Base-by-base conservation (phyloP, 352 stramenopile genomes). In the Phytophthora niederhauseri region DNA sequence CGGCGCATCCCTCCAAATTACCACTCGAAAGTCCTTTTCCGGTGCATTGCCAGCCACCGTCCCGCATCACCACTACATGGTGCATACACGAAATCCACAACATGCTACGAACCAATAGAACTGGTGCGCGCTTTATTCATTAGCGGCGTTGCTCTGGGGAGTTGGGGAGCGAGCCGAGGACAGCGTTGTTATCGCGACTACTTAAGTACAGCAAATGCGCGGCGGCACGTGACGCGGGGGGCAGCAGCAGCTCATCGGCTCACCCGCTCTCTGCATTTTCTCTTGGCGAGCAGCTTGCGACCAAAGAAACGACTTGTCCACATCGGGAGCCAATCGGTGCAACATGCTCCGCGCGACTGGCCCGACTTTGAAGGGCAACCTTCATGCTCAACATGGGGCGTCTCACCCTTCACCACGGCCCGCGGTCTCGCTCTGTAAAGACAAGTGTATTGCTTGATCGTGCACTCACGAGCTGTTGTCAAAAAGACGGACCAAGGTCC, bases 401-500 rank as follows among this genome's bases (percentile, higher is more conserved):
- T 66, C 57, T 51, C 57, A 70, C 61, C 45, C 30, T 55, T 64
- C 12, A 43, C 60, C 12, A 43, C 36, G 36, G 12, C 41, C 43
- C 28, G 7, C 8, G 4, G 52, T 48, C 52, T 59, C 12, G 22
- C 9, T 43, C 50, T 34, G 57, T 71, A 67, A 70, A 73, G 49
- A 68, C 58, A 58, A 73, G 50, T 58, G 53, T 46, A 54, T 64
- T 28, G 24, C 36, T 50, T 70, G 63, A 51, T 62, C 57, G 41
- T 60, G 56, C 28, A 50, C 36, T 41, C 50, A 56, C 50, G 61
- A 70, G 26, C 49, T 56, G 36, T 24, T 58, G 58, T 34, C 65
- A 68, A 58, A 68, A 58, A 72, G 65, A 41, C 65, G 43, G 65
- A 63, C 65, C 51, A 54, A 58, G 59, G 38, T 67, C 60, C 45